phyloP scores from a whole-genome alignment of 441 rosid genomes.

The Populus hybrid region DNA sequence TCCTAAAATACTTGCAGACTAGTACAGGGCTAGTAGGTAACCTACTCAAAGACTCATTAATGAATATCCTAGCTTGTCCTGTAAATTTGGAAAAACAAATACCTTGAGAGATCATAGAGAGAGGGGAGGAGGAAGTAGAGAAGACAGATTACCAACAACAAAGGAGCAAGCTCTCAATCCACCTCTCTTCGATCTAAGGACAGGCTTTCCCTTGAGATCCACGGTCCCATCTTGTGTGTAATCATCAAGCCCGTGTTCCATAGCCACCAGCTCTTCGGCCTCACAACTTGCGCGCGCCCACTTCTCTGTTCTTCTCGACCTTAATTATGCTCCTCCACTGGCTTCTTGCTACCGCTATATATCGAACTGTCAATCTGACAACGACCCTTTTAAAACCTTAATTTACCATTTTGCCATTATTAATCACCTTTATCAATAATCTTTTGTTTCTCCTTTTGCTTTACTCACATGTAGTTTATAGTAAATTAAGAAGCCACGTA shows the following conservation, averaged over 20 bases:
- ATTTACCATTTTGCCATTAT: not conserved
- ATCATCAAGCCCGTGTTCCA: conserved; percentile 41
- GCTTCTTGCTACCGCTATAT: not conserved
- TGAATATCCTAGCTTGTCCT: not conserved
- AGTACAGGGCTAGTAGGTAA: not conserved
- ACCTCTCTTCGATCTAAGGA: conserved; percentile 61
- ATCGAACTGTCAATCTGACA: not conserved
- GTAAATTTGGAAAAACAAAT: not conserved
- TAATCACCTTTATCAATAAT: not conserved
- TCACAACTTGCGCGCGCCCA: not conserved
- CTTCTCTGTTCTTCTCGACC: not conserved
- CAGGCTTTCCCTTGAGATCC: conserved; percentile 68
- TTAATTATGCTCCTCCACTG: not conserved
- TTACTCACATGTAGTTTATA: not conserved
- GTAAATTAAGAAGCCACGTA: not conserved
- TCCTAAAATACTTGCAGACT: not conserved
- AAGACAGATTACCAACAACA: conserved; percentile 45
- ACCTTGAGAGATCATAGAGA: not conserved
- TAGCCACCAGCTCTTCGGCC: conserved; percentile 11
- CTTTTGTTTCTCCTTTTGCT: not conserved
- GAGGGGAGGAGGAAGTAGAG: not conserved
- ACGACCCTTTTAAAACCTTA: not conserved
- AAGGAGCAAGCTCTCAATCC: conserved; percentile 76
- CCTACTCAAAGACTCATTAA: not conserved
- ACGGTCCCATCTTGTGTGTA: conserved; percentile 76